Evolutionary conservation across 345 rosid species (phyloP), one percentile per base, ranked within the genome.

Genomic region (Citrus sp.): DNA sequence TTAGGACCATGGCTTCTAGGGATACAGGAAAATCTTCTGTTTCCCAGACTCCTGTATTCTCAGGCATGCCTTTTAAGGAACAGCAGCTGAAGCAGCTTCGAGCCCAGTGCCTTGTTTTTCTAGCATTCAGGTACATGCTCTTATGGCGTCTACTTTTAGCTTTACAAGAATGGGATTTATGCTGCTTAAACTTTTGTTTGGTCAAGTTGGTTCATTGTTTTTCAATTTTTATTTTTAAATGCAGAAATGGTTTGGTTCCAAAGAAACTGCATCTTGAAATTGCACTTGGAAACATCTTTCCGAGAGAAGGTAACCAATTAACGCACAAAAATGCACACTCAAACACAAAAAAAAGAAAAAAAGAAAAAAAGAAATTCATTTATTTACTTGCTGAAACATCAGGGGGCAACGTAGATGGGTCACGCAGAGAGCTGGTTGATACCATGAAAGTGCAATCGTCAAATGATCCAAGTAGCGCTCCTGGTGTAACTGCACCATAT

Each of bases 51-150:
- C 78, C 84, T 28, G 27, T 79, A 4, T 72, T 73, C n/a, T 77
- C 88, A 79, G 88, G 91, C 84, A 82, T 85, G 84, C 94, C 91
- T 79, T 94, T 94, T 80, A 94, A 91, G 74, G 98, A 92, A 75
- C 94, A 94, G 67, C 98, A 94, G 80, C 81, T 94, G 83, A 94
- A 90, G 85, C 98, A 94, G 83, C 98, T 94, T 77, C 90, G 97
- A 80, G 98, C 98, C 60, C 98, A 94, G 80, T 94, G 98, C 87
- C 96, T 94, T 60, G 97, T 94, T 35, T 92, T 92, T 84, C 79
- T 94, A 83, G 97, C 98, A 49, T 92, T 94, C 85, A 89, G 97
- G 98, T 94, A 80, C 34, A 62, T 70, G 75, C 35, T 35, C 54
- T 73, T 77, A 30, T 74, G 76, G 82, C 70, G 24, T 71, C 42